Evolutionary conservation across 2,329 filamentous ascomycete genomes (phyloP).

Genomic region (Phaeosphaeriaceae sp.): DNA sequence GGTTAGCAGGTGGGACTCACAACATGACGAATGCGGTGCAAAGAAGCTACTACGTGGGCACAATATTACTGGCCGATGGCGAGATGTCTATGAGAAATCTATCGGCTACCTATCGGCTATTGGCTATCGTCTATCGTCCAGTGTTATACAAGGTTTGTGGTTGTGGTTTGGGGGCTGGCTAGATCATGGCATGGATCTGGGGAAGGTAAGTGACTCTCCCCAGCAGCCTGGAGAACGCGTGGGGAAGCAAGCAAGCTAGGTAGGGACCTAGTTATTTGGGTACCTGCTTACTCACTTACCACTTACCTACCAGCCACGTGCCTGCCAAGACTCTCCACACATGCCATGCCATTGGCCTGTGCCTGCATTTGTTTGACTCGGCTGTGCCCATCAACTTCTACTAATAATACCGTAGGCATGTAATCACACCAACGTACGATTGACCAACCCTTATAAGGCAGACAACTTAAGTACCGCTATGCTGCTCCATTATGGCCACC

Average conservation of each 20-base stretch:
- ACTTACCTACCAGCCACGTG: too few relatives aligned
- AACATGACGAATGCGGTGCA: constrained; percentile 43
- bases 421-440: background rate
- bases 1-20: constrained; percentile 34
- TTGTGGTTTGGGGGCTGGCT: too few relatives aligned
- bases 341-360: too few relatives aligned
- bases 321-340: background rate
- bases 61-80: too few relatives aligned
- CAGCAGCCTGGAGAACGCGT: constrained; percentile 1
- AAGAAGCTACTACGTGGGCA: too few relatives aligned
- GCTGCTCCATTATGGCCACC: constrained; percentile 32
- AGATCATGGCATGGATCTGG: background rate
- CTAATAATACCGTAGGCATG: too few relatives aligned
- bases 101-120: background rate
- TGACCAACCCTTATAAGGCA: background rate
- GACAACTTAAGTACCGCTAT: constrained; percentile 22
- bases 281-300: too few relatives aligned
- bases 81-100: background rate
- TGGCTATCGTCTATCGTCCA: too few relatives aligned
- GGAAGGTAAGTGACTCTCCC: background rate
- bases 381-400: background rate
- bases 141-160: background rate
- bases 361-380: background rate
- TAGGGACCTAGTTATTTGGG: too few relatives aligned
- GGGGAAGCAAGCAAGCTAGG: constrained; percentile 4